Base-by-base conservation (phyloP, 352 stramenopile species). In the Phytophthora pistaciae region DNA sequence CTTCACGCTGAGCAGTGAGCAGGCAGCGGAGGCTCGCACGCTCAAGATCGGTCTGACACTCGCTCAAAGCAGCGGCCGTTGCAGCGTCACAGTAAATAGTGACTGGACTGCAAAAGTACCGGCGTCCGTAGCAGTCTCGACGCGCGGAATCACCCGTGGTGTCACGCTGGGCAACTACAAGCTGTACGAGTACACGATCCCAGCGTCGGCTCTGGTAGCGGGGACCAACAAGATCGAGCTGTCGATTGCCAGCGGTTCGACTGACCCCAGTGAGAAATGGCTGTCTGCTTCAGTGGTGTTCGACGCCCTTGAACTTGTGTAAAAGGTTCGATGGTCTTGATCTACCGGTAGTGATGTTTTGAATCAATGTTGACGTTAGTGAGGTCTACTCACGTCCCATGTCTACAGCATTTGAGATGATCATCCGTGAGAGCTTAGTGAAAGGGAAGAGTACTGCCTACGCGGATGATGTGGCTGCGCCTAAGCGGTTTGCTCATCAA, bases 131-230 rank as follows among this genome's bases (percentile, higher is more conserved):
- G 78, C 78, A 2, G 78, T 85, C 18, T 76, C 68, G 52, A 86
- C 80, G 8, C 80, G 80, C 18, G 80, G 80, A 20, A 61, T 88
- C 44, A 88, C 80, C 1, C 75, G 80, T 20, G 80, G 80, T 5
- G 66, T 77, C n/a, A 84, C 65, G 8, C 52, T 69, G 3, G 80
- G 78, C 46, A 85, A 84, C 68, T 88, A 88, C 62, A 74, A 75
- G 50, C 13, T 82, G 5, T 83, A 88, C 67, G 60, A 84, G 66
- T 84, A 82, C 76, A 70, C 44, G 27, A 81, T 88, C 44, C 80
- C 80, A 13, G 58, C 40, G 1, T 75, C 48, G 0, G 67, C 74
- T 10, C 59, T 88, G 3, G 38, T 78, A 5, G 62, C 49, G 38
- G 78, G 75, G 3, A 62, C 62, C 14, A 85, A 85, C 68, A 67